Percentiles rank a stretch among this genome's conserved stretches.
phyloP scores from a whole-genome alignment of 371 early-diverging fungal species.

The Saksenaea vasiformis region DNA sequence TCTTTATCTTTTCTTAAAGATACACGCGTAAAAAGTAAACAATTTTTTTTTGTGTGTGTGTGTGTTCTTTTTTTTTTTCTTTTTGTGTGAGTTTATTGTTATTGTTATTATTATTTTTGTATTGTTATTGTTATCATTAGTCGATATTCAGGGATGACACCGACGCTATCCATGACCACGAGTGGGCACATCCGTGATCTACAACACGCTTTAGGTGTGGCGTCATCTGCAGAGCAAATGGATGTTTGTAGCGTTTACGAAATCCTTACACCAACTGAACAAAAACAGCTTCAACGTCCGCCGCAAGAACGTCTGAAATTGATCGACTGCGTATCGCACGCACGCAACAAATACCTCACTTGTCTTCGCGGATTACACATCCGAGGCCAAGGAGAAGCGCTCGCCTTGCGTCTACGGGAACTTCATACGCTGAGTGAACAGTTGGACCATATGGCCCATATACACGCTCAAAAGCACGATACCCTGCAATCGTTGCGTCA shows the following conservation, averaged over 20 bases:
- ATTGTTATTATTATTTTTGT: constrained; percentile 4
- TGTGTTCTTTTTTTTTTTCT: neutral
- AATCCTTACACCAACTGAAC: neutral
- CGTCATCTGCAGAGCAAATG: neutral
- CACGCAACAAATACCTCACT: constrained; percentile 22
- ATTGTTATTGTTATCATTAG: neutral
- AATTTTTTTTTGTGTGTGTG: constrained; percentile 1
- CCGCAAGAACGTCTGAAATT: neutral
- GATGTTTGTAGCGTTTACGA: neutral
- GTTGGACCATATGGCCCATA: constrained; percentile 28
- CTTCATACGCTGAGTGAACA: constrained; percentile 16
- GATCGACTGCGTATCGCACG: neutral
- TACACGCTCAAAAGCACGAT: constrained; percentile 27
- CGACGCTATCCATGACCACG: neutral
- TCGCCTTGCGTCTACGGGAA: constrained; percentile 18
- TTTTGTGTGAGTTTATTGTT: neutral
- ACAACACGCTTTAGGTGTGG: neutral
- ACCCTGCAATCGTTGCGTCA: constrained; percentile 22
- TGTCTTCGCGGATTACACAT: constrained; percentile 22
- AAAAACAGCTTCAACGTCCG: neutral
- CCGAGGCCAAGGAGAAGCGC: constrained; percentile 12
- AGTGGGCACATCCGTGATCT: neutral
- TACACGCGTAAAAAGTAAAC: neutral
- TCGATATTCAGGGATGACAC: neutral
- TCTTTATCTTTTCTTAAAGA: neutral